Evolutionary conservation across 352 stramenopile genomes (phyloP).

Genomic region (Phytophthora nicotianae): DNA sequence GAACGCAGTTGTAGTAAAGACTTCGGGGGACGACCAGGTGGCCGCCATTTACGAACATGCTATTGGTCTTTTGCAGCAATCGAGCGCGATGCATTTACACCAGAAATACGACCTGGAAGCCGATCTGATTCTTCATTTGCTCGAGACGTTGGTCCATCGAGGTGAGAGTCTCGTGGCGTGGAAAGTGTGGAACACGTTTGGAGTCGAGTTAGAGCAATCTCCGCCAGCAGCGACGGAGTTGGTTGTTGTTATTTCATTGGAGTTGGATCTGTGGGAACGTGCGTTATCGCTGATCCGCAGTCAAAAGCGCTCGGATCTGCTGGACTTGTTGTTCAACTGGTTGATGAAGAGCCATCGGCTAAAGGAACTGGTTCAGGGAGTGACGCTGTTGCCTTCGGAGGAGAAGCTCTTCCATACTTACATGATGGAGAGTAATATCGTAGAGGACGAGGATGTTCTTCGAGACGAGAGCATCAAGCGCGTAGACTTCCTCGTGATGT

Average conservation of each 20-base stretch:
- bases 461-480: slow-evolving; percentile 74
- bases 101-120: slow-evolving; percentile 75
- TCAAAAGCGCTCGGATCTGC: slow-evolving; percentile 60
- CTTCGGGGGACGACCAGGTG: slow-evolving; percentile 64
- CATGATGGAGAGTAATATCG: slow-evolving; percentile 72
- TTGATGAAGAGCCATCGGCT: slow-evolving; percentile 69
- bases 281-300: slow-evolving; percentile 65
- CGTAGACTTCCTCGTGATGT: slow-evolving; percentile 84
- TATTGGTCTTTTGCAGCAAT: slow-evolving; percentile 66
- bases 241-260: slow-evolving; percentile 77
- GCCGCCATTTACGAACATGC: slow-evolving; percentile 67
- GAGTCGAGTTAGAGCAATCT: slow-evolving; percentile 57
- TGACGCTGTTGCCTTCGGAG: slow-evolving; percentile 57
- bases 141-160: slow-evolving; percentile 79
- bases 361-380: slow-evolving; percentile 75
- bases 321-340: slow-evolving; percentile 74
- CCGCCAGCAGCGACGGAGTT: slow-evolving; percentile 63
- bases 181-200: slow-evolving; percentile 88
- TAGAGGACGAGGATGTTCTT: slow-evolving; percentile 56
- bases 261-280: slow-evolving; percentile 78
- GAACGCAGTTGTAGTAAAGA: slow-evolving; percentile 78
- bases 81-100: slow-evolving; percentile 75
- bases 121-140: slow-evolving; percentile 74
- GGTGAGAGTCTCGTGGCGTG: slow-evolving; percentile 77
- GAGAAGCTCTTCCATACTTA: slow-evolving; percentile 70